Evolutionary conservation across 2,329 filamentous ascomycete species (phyloP).

Genomic region (Penicillium expansum): DNA sequence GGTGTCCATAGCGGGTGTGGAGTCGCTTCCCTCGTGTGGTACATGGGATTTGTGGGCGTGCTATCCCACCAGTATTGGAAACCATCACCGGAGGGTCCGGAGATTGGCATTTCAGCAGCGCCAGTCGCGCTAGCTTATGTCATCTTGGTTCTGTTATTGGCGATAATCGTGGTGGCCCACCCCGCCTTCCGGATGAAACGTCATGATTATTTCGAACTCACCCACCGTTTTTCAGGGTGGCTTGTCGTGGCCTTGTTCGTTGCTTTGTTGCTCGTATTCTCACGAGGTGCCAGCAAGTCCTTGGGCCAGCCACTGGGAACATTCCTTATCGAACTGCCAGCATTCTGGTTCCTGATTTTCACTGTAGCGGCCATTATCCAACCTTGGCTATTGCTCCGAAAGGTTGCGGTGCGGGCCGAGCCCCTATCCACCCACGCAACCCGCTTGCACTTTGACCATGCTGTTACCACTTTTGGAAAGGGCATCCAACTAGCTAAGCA

Average conservation of each 20-base stretch:
- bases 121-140: conserved; percentile 57
- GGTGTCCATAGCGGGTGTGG: conserved; percentile 54
- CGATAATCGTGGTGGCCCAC: conserved; percentile 62
- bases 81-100: conserved; percentile 15
- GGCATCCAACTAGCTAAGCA: conserved; percentile 60
- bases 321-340: conserved; percentile 48
- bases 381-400: conserved; percentile 71
- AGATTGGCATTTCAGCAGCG: conserved; percentile 30
- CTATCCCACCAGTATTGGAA: conserved; percentile 35
- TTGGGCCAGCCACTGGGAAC: conserved; percentile 35
- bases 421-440: conserved; percentile 70
- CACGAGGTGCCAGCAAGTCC: conserved; percentile 43
- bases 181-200: conserved; percentile 60
- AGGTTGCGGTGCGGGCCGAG: conserved; percentile 63
- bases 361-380: conserved; percentile 65
- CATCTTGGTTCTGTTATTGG: conserved; percentile 56
- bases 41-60: conserved; percentile 37
- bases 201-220: conserved; percentile 69
- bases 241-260: conserved; percentile 63
- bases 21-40: conserved; percentile 51
- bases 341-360: conserved; percentile 66
- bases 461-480: conserved; percentile 56
- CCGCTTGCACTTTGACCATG: conserved; percentile 66
- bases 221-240: conserved; percentile 75
- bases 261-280: conserved; percentile 58